phyloP scores from a whole-genome alignment of 306 rosid species.

The Sindora glabra region DNA sequence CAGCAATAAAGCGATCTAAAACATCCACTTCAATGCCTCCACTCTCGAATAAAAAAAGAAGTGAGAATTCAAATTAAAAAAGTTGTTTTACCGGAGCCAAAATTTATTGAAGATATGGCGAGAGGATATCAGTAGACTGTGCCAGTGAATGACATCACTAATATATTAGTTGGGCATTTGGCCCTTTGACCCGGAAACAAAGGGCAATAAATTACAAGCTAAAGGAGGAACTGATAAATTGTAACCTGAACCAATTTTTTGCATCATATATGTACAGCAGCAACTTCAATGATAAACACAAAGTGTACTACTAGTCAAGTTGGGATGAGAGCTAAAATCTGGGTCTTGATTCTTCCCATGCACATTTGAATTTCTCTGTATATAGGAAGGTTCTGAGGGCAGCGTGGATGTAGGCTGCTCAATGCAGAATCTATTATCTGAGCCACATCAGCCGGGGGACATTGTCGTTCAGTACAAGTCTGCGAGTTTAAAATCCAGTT shows the following conservation, averaged over 20 bases:
- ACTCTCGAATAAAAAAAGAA: no score
- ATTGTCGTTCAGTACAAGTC: constrained; percentile 90
- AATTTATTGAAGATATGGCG: not conserved
- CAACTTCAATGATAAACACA: not conserved
- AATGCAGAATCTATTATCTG: constrained; percentile 80
- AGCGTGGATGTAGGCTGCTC: constrained; percentile 59
- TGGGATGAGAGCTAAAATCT: constrained; percentile 81
- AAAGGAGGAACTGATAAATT: constrained; percentile 3
- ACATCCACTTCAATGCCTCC: no score
- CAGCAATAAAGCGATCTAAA: no score
- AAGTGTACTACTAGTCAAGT: constrained; percentile 39
- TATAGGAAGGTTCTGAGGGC: constrained; percentile 65
- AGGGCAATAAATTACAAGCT: not conserved
- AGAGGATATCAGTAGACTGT: not conserved
- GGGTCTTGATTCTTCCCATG: constrained; percentile 91
- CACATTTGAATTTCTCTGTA: constrained; percentile 90
- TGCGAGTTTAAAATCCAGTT: constrained; percentile 23
- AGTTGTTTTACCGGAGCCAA: not conserved
- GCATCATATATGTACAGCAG: constrained; percentile 34
- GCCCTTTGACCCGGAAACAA: not conserved
- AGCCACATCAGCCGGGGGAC: constrained; percentile 83
- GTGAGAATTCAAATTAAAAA: not conserved
- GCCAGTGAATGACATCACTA: constrained; percentile 8
- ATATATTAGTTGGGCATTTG: not conserved
- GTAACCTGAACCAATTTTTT: constrained; percentile 7